A percentile compares a stretch with the other conserved stretches of the same genome.
These are phyloP conservation scores for Grigorovia transvaalensis DNA, from an alignment of 805 yeast species.

Conservation along the genomic window DNA sequence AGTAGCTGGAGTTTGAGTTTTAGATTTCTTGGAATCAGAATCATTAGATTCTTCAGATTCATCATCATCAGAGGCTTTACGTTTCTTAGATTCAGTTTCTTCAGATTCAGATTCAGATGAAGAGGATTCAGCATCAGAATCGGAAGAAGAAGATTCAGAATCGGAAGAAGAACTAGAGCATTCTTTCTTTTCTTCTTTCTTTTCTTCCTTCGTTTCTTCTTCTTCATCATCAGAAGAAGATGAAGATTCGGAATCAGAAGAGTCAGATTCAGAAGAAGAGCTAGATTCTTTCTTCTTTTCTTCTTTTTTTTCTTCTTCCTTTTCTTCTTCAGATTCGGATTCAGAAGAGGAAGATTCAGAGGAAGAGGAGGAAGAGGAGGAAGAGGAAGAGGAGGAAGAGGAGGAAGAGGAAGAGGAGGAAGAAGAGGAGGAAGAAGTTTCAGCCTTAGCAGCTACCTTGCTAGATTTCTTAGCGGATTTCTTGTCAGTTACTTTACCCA, in stretches of 20 bases:
- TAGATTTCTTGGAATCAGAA: constrained; percentile 45
- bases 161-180: constrained; percentile 20
- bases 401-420: constrained; percentile 9
- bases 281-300: constrained; percentile 7
- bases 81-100: constrained; percentile 21
- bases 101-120: constrained; percentile 20
- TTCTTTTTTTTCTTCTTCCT: constrained; percentile 7
- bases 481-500: constrained; percentile 23
- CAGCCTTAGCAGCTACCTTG: constrained; percentile 14
- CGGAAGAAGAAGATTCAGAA: constrained; percentile 19
- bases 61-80: constrained; percentile 29
- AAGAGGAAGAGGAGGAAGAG: constrained; percentile 10
- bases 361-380: constrained; percentile 9
- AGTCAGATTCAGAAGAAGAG: constrained; percentile 11
- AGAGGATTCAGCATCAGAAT: constrained; percentile 26
- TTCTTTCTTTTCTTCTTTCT: constrained; percentile 9
- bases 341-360: constrained; percentile 12
- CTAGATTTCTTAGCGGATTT: constrained; percentile 20
- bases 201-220: constrained; percentile 10
- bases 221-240: constrained; percentile 7
- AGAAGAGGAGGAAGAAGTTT: constrained; percentile 11
- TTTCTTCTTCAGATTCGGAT: constrained; percentile 8
- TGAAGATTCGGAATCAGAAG: constrained; percentile 26
- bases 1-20: constrained; percentile 64
- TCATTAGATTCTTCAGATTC: constrained; percentile 28